These are phyloP conservation scores for Mortierella alpina DNA, from an alignment of 192 early-diverging fungal species.

Conservation along the genomic window DNA sequence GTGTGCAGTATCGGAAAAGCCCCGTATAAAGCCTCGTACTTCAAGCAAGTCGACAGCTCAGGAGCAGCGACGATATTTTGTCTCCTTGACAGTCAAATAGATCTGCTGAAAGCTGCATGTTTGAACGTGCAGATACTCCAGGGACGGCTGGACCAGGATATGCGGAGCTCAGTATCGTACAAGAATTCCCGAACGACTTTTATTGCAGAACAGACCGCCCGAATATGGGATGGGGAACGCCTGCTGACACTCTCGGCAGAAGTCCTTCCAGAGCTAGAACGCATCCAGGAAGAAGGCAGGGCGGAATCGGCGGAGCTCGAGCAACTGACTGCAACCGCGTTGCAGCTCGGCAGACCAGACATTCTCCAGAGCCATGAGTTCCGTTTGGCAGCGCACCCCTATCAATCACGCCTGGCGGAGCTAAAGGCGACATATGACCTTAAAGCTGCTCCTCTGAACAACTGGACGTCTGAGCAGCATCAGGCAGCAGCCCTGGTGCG, in stretches of 20 bases:
- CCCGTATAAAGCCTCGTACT: background rate
- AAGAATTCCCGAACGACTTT: too few relatives aligned
- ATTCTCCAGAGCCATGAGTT: slow-evolving; percentile 12
- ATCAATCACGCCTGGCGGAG: background rate
- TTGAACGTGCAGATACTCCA: slow-evolving; percentile 17
- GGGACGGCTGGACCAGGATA: background rate
- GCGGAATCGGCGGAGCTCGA: background rate
- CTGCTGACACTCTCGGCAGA: background rate
- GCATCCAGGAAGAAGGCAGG: background rate
- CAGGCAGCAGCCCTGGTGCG: background rate
- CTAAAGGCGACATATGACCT: slow-evolving; percentile 14
- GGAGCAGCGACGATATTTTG: background rate
- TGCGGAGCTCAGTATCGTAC: background rate
- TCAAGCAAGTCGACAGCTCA: background rate
- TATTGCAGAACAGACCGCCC: background rate
- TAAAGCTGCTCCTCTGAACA: background rate
- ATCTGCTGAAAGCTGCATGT: background rate
- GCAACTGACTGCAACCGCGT: background rate
- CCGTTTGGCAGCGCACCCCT: slow-evolving; percentile 7
- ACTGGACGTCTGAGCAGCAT: slow-evolving; percentile 1
- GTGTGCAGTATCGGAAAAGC: background rate
- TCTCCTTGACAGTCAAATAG: background rate
- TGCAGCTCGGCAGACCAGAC: background rate
- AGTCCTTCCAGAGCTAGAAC: background rate
- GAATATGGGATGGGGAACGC: background rate